Conservation (phyloP, 495 filamentous ascomycete species). For the Penicillium arizonense region DNA sequence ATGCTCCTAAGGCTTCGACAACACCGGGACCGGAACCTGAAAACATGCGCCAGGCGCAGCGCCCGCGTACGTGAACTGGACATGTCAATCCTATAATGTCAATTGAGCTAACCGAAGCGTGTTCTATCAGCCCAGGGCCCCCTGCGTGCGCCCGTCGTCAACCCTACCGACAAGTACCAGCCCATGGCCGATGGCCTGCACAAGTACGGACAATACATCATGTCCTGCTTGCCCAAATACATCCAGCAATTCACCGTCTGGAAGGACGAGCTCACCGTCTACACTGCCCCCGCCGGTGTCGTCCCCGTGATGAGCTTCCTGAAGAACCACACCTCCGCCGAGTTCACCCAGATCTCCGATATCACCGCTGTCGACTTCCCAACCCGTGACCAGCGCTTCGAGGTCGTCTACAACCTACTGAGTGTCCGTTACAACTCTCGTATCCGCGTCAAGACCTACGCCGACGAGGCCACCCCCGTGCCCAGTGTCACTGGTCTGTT, state of each 20-base stretch:
- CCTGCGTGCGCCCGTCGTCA: conserved; percentile 77
- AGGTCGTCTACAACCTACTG: conserved; percentile 97
- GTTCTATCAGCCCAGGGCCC: conserved; percentile 50
- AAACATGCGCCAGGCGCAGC: conserved; percentile 67
- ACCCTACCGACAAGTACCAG: conserved; percentile 89
- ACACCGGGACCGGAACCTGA: conserved; percentile 41
- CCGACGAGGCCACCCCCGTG: conserved; percentile 93
- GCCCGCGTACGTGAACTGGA: conserved; percentile 51
- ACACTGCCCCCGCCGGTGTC: conserved; percentile 82
- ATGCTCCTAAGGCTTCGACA: conserved; percentile 54
- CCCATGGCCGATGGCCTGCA: conserved; percentile 82
- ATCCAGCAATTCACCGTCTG: conserved; percentile 98
- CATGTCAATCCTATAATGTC: background rate
- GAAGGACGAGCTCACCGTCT: conserved; percentile 98
- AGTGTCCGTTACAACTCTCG: conserved; percentile 94
- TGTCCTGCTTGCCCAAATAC: conserved; percentile 95
- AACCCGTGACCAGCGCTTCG: conserved; percentile 89
- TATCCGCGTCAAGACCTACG: conserved; percentile 98
- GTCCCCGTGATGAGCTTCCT: conserved; percentile 92
- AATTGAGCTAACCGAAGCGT: conserved; percentile 21
- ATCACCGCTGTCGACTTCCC: conserved; percentile 97
- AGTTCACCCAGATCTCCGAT: conserved; percentile 89
- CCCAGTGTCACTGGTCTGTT: conserved; percentile 82
- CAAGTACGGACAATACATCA: conserved; percentile 92
- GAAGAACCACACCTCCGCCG: conserved; percentile 95